Base-by-base conservation (phyloP, 1,284 basidiomycete genomes). In the Cronartium ribicola region DNA sequence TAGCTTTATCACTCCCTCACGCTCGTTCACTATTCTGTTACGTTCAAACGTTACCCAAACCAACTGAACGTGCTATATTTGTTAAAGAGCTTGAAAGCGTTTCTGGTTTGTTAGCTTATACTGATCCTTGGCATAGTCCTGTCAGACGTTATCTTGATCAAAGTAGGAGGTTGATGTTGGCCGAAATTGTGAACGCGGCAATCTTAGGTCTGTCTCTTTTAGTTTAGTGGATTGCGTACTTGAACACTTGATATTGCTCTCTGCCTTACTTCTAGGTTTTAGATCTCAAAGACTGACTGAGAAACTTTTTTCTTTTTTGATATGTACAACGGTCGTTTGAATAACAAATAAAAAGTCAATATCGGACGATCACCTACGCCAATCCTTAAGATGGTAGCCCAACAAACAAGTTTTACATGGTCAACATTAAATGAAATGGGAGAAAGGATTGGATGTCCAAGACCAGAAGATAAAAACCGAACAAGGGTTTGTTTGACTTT, bases 181-280 rank as follows among this genome's bases (percentile, higher is more conserved):
- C 92, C 0, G 89, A 91, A 75, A 90, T 93, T 82, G 88, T 95
- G 68, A 90, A 94, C 77, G 86, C 87, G 64, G 92, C 92, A 10
- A 90, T 94, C 66, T 82, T 94, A 4, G 83, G 90, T 90, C 77
- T 79, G 90, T 83, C 1, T 48, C 40, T n/a, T 51, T 46, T 64
- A n/a, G 11, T 7, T 55, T 59, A 4, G 3, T 41, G 11, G 74
- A 4, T 63, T 63, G 14, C 48, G 67, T 41, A 1, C n/a, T n/a
- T 39, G 36, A 37, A 37, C 74, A 7, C 36, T 63, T 61, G 22
- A 43, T 46, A 22, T 44, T 22, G 5, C 10, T 46, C 55, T 37
- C 51, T 2, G 29, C 29, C 13, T 73, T 51, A 14, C 13, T 4
- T 4, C n/a, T 17, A 40, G 1, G 48, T 51, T 13, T 14, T 11